Evolutionary conservation across 225 moss, liverwort and hornwort species (phyloP).

Genomic region (Sphagnum contortum): DNA sequence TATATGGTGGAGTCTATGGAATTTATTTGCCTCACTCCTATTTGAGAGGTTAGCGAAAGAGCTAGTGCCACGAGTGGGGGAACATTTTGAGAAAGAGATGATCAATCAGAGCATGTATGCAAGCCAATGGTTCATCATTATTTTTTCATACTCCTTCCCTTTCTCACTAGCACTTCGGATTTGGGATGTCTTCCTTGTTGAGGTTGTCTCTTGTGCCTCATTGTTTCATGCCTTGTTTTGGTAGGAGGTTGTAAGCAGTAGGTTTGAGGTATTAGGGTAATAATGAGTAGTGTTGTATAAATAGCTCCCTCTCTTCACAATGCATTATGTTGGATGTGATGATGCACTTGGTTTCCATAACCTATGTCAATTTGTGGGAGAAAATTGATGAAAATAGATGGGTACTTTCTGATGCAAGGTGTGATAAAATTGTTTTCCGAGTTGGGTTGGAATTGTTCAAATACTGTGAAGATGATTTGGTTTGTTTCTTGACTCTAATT

Average conservation of each 20-base stretch:
- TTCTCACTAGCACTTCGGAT: constrained; percentile 94
- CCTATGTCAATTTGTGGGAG: background rate
- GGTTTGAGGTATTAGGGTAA: background rate
- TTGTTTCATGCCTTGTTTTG: background rate
- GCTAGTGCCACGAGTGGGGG: constrained; percentile 83
- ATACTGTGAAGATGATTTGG: constrained; percentile 95
- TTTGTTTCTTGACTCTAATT: constrained; percentile 16
- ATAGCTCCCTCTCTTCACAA: too few relatives aligned
- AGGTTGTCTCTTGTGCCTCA: constrained; percentile 29
- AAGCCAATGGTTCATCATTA: constrained; percentile 99
- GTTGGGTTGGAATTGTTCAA: constrained; percentile 90
- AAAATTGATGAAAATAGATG: background rate
- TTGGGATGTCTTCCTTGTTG: constrained; percentile 94
- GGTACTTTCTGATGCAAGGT: constrained; percentile 39
- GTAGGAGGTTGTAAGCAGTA: too few relatives aligned
- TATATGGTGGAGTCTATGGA: too few relatives aligned
- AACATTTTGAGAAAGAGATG: constrained; percentile 91
- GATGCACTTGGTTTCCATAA: too few relatives aligned
- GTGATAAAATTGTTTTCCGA: constrained; percentile 91
- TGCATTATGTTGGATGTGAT: too few relatives aligned
- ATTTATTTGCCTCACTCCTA: background rate
- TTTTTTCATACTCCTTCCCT: constrained; percentile 97
- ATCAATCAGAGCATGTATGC: constrained; percentile 99
- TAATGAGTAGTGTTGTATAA: too few relatives aligned
- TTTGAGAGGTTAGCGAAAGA: constrained; percentile 97